These are phyloP conservation scores for Gracilaria caudata DNA, from an alignment of 23 red algal genomes.

Conservation along the genomic window DNA sequence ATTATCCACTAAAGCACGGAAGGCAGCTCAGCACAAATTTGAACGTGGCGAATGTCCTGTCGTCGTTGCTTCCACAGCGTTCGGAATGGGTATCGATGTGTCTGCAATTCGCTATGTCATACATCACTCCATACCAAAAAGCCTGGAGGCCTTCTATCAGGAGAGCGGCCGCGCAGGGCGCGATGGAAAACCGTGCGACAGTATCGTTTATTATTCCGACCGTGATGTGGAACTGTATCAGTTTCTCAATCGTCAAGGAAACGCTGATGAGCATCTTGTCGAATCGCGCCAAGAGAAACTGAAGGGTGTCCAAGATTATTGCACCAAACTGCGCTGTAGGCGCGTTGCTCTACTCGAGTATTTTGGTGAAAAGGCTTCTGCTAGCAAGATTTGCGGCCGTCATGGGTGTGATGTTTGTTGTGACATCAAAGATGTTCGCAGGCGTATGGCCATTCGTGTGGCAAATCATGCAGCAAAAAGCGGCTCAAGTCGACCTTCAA, in stretches of 20 bases:
- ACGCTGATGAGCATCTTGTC: conserved; percentile 11
- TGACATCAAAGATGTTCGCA: conserved; percentile 44
- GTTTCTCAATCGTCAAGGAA: conserved; percentile 23
- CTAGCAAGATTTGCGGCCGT: conserved; percentile 41
- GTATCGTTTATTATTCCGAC: conserved; percentile 56
- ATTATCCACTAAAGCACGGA: conserved; percentile 51
- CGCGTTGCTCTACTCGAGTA: conserved; percentile 44
- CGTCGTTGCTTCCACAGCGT: conserved; percentile 85
- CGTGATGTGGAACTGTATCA: conserved; percentile 40
- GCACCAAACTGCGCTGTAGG: conserved; percentile 42
- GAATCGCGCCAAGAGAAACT: conserved; percentile 15
- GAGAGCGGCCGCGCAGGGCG: conserved; percentile 91
- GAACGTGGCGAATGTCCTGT: conserved; percentile 60
- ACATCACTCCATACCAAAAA: conserved; percentile 78
- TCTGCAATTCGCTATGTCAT: conserved; percentile 86
- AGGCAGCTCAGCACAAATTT: conserved; percentile 71
- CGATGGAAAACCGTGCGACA: conserved; percentile 72
- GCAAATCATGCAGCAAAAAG: neutral
- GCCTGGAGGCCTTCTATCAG: conserved; percentile 90
- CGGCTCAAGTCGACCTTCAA: neutral
- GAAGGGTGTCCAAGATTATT: conserved; percentile 31
- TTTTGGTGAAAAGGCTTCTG: conserved; percentile 61
- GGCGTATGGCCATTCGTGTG: conserved; percentile 9
- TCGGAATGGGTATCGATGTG: conserved; percentile 95
- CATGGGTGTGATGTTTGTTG: conserved; percentile 59